Evolutionary conservation across 176 grass and related monocot species (phyloP).

Genomic region (Eragrostis nindensis): DNA sequence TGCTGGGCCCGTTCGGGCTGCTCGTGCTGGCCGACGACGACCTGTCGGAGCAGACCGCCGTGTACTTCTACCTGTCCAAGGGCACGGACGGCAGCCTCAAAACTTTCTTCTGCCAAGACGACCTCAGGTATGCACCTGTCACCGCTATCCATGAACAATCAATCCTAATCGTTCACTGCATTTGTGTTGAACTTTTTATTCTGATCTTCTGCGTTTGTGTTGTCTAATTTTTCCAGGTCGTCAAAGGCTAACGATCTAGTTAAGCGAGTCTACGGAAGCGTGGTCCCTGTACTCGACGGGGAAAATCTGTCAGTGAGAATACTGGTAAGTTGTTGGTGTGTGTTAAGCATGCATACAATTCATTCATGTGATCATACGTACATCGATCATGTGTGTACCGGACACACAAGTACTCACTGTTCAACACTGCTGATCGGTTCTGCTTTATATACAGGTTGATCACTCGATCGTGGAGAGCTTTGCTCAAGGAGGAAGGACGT

Average conservation of each 20-base stretch:
- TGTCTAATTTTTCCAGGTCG: conserved; percentile 37
- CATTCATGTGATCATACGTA: neutral
- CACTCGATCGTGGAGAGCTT: conserved; percentile 96
- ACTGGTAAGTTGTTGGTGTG: conserved; percentile 51
- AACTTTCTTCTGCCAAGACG: conserved; percentile 93
- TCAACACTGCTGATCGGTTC: neutral
- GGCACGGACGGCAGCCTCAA: conserved; percentile 45
- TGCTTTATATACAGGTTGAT: conserved; percentile 54
- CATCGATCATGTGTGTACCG: neutral
- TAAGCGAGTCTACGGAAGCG: conserved; percentile 76
- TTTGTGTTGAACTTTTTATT: too few species aligned
- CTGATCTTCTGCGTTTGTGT: neutral
- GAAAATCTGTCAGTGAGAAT: conserved; percentile 76
- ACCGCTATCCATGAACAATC: neutral
- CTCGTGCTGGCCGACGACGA: conserved; percentile 79
- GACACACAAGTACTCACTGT: neutral
- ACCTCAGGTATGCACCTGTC: conserved; percentile 49
- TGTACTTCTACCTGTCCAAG: conserved; percentile 77
- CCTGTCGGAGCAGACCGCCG: conserved; percentile 70
- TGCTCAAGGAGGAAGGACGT: conserved; percentile 79
- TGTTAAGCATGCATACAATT: neutral
- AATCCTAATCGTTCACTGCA: too few species aligned
- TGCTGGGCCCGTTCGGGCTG: conserved; percentile 78
- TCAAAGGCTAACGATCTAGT: conserved; percentile 73
- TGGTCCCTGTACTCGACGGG: conserved; percentile 64